phyloP scores from a whole-genome alignment of 345 rosid species.

The Aquilaria sinensis region DNA sequence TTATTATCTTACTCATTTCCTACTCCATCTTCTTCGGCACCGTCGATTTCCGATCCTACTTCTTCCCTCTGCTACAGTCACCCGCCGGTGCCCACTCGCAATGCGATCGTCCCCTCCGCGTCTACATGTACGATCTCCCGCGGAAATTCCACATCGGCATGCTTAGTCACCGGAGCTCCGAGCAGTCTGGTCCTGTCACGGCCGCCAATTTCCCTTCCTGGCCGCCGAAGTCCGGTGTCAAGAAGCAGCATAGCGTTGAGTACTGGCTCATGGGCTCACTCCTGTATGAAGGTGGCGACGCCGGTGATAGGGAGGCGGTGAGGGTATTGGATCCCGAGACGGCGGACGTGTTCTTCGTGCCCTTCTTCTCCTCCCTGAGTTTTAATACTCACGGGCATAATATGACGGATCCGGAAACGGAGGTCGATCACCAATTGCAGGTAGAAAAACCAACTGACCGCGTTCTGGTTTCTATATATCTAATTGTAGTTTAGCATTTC shows the following conservation, averaged over 20 bases:
- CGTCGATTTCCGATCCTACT: slow-evolving; percentile 49
- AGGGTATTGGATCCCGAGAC: slow-evolving; percentile 93
- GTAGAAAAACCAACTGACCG: slow-evolving; percentile 24
- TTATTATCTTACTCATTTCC: slow-evolving; percentile 35
- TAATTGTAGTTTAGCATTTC: slow-evolving; percentile 1
- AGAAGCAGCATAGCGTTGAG: slow-evolving; percentile 87
- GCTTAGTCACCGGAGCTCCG: slow-evolving; percentile 43
- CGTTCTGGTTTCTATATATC: background rate
- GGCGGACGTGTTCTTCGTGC: slow-evolving; percentile 84
- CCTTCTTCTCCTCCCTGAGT: slow-evolving; percentile 90
- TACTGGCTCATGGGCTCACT: slow-evolving; percentile 97
- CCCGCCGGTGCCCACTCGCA: slow-evolving; percentile 11
- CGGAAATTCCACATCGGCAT: slow-evolving; percentile 72
- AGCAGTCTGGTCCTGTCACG: slow-evolving; percentile 43
- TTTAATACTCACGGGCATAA: slow-evolving; percentile 80
- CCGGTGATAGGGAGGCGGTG: slow-evolving; percentile 48
- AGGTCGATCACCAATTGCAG: slow-evolving; percentile 82
- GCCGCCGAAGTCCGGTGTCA: slow-evolving; percentile 57
- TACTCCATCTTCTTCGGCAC: slow-evolving; percentile 49
- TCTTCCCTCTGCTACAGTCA: slow-evolving; percentile 50
- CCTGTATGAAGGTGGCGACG: slow-evolving; percentile 31
- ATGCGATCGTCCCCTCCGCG: slow-evolving; percentile 45
- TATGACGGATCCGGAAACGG: slow-evolving; percentile 96
- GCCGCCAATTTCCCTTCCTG: slow-evolving; percentile 59
- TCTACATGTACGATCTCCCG: slow-evolving; percentile 95